phyloP scores from a whole-genome alignment of 345 rosid species.

The Gossypium rotundifolium region DNA sequence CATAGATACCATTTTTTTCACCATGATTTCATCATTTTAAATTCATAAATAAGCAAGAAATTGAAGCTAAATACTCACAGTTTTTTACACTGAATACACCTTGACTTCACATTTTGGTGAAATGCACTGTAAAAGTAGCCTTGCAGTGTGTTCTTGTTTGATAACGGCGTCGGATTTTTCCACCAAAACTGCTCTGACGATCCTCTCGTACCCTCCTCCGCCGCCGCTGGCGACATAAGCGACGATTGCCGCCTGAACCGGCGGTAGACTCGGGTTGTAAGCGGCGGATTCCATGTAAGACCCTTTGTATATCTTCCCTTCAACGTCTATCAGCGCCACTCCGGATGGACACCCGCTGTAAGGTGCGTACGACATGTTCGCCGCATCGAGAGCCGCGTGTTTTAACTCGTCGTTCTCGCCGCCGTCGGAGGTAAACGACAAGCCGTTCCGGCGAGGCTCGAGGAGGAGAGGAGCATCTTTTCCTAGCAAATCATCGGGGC shows the following conservation, averaged over 20 bases:
- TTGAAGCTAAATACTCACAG: neutral
- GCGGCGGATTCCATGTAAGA: slow-evolving; percentile 94
- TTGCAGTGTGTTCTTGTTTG: slow-evolving; percentile 63
- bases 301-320: slow-evolving; percentile 73
- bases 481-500: slow-evolving; percentile 69
- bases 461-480: slow-evolving; percentile 59
- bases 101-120: slow-evolving; percentile 64
- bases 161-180: slow-evolving; percentile 69
- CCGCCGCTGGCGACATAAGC: slow-evolving; percentile 55
- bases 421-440: slow-evolving; percentile 18
- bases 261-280: slow-evolving; percentile 85
- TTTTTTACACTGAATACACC: slow-evolving; percentile 26
- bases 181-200: slow-evolving; percentile 62
- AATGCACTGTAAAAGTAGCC: slow-evolving; percentile 51
- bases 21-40: neutral
- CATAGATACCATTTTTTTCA: neutral
- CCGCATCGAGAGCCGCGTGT: slow-evolving; percentile 61
- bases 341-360: slow-evolving; percentile 90
- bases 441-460: slow-evolving; percentile 50
- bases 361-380: slow-evolving; percentile 80
- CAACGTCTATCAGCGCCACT: slow-evolving; percentile 61
- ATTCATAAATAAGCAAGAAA: neutral
- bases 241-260: slow-evolving; percentile 86
- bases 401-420: slow-evolving; percentile 19
- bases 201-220: slow-evolving; percentile 72